These are phyloP conservation scores for Speleostelium caveatum DNA, from an alignment of 78 protist genomes.

Conservation along the genomic window DNA sequence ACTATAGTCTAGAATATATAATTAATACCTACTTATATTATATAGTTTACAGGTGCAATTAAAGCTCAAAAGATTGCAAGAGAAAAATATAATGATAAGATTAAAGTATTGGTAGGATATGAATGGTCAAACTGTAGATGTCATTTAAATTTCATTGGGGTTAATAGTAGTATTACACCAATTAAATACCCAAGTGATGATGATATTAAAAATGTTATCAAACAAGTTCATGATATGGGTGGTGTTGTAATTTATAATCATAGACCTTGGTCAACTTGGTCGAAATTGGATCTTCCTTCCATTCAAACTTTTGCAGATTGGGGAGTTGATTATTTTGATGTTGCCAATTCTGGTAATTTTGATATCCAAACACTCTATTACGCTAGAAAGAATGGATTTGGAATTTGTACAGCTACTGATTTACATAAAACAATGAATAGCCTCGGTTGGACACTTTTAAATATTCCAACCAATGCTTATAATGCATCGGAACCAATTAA, in stretches of 20 bases:
- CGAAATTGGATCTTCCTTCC: slow-evolving; percentile 3
- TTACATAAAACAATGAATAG: not conserved
- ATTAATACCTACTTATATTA: too few relatives aligned
- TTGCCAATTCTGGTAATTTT: not conserved
- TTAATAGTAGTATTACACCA: not conserved
- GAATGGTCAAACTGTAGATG: slow-evolving; percentile 48
- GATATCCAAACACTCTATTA: not conserved
- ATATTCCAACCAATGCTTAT: not conserved
- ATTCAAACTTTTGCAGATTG: not conserved
- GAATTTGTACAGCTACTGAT: not conserved
- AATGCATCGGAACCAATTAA: not conserved
- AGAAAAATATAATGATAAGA: slow-evolving; percentile 17
- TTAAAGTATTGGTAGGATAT: slow-evolving; percentile 8
- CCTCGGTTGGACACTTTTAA: slow-evolving; percentile 15
- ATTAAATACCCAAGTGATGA: slow-evolving; percentile 7
- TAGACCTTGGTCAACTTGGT: slow-evolving; percentile 34
- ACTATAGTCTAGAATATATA: too few relatives aligned
- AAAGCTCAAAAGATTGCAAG: slow-evolving; percentile 13
- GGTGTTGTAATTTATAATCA: slow-evolving; percentile 30
- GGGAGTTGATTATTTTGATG: slow-evolving; percentile 31
- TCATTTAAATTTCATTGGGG: slow-evolving; percentile 19
- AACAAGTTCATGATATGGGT: slow-evolving; percentile 6
- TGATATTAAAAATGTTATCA: slow-evolving; percentile 5
- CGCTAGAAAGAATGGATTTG: not conserved
- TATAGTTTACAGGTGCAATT: too few relatives aligned